A percentile compares a stretch with the other conserved stretches of the same genome.
Evolutionary conservation across 1,284 basidiomycete genomes (phyloP).

Genomic region (Flammula alnicola): DNA sequence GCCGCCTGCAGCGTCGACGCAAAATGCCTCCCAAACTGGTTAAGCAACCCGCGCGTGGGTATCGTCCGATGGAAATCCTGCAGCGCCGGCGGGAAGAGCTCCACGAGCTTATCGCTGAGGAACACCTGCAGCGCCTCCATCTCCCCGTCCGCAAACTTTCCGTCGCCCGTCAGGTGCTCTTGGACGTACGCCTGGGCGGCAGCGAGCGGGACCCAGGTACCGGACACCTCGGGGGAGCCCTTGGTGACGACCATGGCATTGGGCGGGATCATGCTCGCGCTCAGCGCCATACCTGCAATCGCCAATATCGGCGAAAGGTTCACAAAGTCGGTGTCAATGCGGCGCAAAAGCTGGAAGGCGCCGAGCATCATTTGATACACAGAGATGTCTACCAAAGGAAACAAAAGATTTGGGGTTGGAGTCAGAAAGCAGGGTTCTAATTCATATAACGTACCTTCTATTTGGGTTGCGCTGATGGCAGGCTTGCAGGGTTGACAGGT

Average conservation of each 20-base stretch:
- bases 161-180: constrained; percentile 41
- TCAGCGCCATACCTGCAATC: constrained; percentile 41
- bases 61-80: constrained; percentile 56
- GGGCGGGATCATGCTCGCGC: constrained; percentile 40
- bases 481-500: constrained; percentile 65
- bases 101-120: constrained; percentile 61
- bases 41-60: constrained; percentile 43
- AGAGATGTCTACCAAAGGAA: constrained; percentile 54
- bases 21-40: constrained; percentile 63
- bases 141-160: constrained; percentile 11
- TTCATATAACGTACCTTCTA: constrained; percentile 57
- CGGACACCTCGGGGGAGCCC: constrained; percentile 55
- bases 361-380: constrained; percentile 71
- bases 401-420: neutral
- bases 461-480: constrained; percentile 62
- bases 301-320: constrained; percentile 65
- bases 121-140: constrained; percentile 49
- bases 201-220: constrained; percentile 69
- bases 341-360: constrained; percentile 56
- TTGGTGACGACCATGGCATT: constrained; percentile 49
- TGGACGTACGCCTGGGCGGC: constrained; percentile 55
- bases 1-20: constrained; percentile 50
- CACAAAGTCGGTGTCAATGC: constrained; percentile 76
- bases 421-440: neutral
- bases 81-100: constrained; percentile 60